These are phyloP conservation scores for Xerocomellus dryophilus DNA, from an alignment of 768 basidiomycete genomes.

Conservation along the genomic window DNA sequence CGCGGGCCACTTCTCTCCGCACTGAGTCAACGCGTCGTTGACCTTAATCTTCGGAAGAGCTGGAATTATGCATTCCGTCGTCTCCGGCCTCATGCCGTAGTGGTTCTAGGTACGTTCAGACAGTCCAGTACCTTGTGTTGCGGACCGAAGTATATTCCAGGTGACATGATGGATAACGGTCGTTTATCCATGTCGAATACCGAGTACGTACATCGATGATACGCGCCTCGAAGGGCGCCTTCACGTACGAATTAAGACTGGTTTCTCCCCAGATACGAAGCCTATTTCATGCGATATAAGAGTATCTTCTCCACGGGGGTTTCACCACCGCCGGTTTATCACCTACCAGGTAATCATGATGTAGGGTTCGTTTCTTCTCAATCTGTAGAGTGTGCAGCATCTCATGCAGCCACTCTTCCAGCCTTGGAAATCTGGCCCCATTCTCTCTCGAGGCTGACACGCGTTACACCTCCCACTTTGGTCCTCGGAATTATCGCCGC, in stretches of 20 bases:
- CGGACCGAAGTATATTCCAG: conserved; percentile 7
- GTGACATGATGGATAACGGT: conserved; percentile 89
- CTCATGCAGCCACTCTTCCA: conserved; percentile 10
- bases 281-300: conserved; percentile 64
- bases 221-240: background rate
- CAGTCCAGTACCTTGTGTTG: background rate
- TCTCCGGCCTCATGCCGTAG: conserved; percentile 63
- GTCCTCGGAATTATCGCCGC: conserved; percentile 61
- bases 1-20: conserved; percentile 53
- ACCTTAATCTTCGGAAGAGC: conserved; percentile 80
- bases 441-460: conserved; percentile 43
- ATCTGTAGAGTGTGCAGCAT: background rate
- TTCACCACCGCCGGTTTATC: conserved; percentile 52
- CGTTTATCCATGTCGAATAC: conserved; percentile 56
- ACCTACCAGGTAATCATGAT: conserved; percentile 91
- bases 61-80: conserved; percentile 64
- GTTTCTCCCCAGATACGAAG: conserved; percentile 58
- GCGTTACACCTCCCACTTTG: conserved; percentile 76
- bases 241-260: conserved; percentile 5
- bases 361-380: conserved; percentile 51
- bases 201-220: conserved; percentile 53
- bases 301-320: conserved; percentile 58
- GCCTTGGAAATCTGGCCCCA: conserved; percentile 27
- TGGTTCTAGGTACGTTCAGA: conserved; percentile 61
- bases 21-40: conserved; percentile 63